Conservation (phyloP, 2,329 filamentous ascomycete genomes). For the Coleophoma cylindrospora region DNA sequence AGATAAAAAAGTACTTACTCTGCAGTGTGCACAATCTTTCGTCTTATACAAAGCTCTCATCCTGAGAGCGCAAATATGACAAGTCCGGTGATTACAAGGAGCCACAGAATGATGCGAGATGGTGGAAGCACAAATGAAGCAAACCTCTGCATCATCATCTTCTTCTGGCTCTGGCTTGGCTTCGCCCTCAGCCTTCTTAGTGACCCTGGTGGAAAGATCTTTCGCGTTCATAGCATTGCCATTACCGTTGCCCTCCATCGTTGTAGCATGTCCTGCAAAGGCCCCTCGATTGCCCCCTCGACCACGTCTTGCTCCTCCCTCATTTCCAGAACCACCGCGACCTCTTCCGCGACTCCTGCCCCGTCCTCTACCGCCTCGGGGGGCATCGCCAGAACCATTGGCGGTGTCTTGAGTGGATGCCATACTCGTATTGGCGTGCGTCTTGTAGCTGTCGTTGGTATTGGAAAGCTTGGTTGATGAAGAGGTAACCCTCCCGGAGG, state of each 20-base stretch:
- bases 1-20: conserved; percentile 50
- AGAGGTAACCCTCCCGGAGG: too few species aligned
- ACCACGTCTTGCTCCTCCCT: conserved; percentile 2
- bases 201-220: conserved; percentile 11
- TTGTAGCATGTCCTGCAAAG: conserved; percentile 1
- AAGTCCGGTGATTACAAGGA: conserved; percentile 94
- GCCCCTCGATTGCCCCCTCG: conserved; percentile 12
- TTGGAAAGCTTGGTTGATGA: too few species aligned
- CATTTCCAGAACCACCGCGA: conserved; percentile 7
- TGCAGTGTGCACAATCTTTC: conserved; percentile 93
- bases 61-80: conserved; percentile 89
- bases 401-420: conserved; percentile 1
- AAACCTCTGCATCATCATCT: conserved; percentile 70
- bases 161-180: conserved; percentile 17
- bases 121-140: conserved; percentile 94
- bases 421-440: not conserved
- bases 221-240: conserved; percentile 10
- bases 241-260: not conserved
- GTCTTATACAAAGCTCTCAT: conserved; percentile 94
- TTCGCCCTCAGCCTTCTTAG: conserved; percentile 3
- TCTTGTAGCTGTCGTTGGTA: too few species aligned
- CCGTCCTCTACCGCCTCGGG: conserved; percentile 30
- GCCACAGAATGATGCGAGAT: conserved; percentile 84
- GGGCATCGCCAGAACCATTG: conserved; percentile 20
- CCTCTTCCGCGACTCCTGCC: conserved; percentile 30